phyloP scores from a whole-genome alignment of 345 rosid genomes.

The Eucalyptus fibrosa region DNA sequence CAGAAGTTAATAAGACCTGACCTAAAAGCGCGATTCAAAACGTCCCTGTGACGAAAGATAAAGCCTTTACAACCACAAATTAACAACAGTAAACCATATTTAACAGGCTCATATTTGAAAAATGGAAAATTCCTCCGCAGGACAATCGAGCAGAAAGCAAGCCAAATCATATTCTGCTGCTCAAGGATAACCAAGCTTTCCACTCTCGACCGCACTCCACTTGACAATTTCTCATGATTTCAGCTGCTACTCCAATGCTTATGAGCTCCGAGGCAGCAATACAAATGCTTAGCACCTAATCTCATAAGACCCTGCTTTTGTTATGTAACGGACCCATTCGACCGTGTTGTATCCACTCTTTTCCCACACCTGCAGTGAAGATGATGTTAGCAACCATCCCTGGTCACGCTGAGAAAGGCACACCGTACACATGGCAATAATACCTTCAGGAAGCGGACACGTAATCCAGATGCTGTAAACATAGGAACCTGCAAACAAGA shows the following conservation, averaged over 20 bases:
- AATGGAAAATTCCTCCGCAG: background rate
- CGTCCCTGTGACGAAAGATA: background rate
- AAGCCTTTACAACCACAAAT: background rate
- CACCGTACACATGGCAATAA: background rate
- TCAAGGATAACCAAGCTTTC: background rate
- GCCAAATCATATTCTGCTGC: background rate
- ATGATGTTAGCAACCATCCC: background rate
- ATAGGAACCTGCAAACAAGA: conserved; percentile 74
- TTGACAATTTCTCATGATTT: background rate
- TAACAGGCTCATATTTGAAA: background rate
- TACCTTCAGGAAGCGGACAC: conserved; percentile 97
- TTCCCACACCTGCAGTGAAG: conserved; percentile 77
- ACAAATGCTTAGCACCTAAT: conserved; percentile 63
- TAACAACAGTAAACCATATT: background rate
- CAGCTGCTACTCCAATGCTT: background rate
- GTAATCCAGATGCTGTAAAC: conserved; percentile 98
- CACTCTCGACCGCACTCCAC: background rate
- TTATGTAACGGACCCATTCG: conserved; percentile 96
- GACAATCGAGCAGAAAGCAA: background rate
- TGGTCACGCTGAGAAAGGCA: background rate
- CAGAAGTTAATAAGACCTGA: background rate
- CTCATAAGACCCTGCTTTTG: conserved; percentile 97
- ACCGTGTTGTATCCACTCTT: conserved; percentile 98
- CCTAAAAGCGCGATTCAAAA: background rate
- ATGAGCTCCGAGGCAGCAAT: background rate